These are phyloP conservation scores for Boletus rubescentipes DNA, from an alignment of 768 basidiomycete genomes.

Conservation along the genomic window DNA sequence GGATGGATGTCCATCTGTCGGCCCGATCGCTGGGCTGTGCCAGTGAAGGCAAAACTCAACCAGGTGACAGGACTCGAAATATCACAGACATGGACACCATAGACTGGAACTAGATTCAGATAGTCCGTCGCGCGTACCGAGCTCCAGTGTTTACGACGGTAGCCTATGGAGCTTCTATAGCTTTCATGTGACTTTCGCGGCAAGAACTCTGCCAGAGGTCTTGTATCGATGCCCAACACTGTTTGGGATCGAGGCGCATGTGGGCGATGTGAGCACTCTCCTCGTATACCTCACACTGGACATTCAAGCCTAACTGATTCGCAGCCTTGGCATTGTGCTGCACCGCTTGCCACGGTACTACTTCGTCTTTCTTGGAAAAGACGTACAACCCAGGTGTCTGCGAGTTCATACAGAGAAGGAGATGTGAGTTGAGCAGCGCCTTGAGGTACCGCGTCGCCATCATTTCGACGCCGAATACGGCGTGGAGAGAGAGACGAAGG, in stretches of 20 bases:
- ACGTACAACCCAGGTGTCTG: slow-evolving; percentile 37
- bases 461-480: slow-evolving; percentile 19
- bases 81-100: no score
- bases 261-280: slow-evolving; percentile 37
- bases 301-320: slow-evolving; percentile 23
- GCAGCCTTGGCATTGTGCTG: slow-evolving; percentile 26
- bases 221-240: slow-evolving; percentile 27
- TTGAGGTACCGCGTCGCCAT: slow-evolving; percentile 3
- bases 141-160: no score
- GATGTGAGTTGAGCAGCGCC: slow-evolving; percentile 17
- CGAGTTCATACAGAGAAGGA: slow-evolving; percentile 33
- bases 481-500: slow-evolving; percentile 8
- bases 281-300: slow-evolving; percentile 32
- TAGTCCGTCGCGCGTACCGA: no score
- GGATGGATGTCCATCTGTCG: no score
- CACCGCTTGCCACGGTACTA: slow-evolving; percentile 31
- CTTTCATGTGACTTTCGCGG: background rate
- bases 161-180: background rate
- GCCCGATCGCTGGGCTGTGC: no score
- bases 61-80: no score
- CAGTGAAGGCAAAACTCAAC: no score
- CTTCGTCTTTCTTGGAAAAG: slow-evolving; percentile 32
- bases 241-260: slow-evolving; percentile 28
- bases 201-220: slow-evolving; percentile 22
- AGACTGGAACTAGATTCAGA: no score